Conservation (phyloP, 169 alveolate genomes). For the Cryptosporidium viatorum region DNA sequence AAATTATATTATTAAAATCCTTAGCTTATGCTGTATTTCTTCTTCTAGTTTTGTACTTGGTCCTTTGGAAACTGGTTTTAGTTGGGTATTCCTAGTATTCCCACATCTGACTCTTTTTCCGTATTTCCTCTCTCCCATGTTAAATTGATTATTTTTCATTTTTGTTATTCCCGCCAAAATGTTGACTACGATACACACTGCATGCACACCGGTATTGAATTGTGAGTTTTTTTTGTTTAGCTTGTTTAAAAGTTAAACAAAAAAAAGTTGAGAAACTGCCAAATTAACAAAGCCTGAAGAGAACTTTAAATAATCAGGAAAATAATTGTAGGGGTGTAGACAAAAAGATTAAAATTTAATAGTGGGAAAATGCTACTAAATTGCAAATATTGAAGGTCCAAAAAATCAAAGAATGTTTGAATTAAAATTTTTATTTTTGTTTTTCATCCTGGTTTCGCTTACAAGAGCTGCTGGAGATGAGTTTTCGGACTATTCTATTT, state of each 20-base stretch:
- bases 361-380: not conserved
- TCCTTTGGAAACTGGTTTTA: not conserved
- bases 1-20: not conserved
- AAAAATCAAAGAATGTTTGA: not conserved
- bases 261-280: not conserved
- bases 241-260: not conserved
- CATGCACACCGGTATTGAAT: constrained; percentile 69
- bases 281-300: too few relatives aligned
- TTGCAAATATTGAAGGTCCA: not conserved
- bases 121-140: not conserved
- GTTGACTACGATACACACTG: constrained; percentile 68
- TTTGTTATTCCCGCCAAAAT: constrained; percentile 32
- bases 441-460: not conserved
- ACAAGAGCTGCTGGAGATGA: not conserved
- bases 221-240: not conserved
- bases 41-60: too few relatives aligned
- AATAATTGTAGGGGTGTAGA: not conserved
- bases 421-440: not conserved
- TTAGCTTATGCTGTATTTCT: too few relatives aligned
- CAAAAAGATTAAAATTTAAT: too few relatives aligned
- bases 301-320: not conserved
- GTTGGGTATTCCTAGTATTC: too few relatives aligned
- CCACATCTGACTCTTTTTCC: not conserved
- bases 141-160: not conserved
- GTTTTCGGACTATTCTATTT: not conserved